Evolutionary conservation across 139 green algal genomes (phyloP), one percentile per base, ranked within the genome.

Genomic region (Coelastrella sp.): DNA sequence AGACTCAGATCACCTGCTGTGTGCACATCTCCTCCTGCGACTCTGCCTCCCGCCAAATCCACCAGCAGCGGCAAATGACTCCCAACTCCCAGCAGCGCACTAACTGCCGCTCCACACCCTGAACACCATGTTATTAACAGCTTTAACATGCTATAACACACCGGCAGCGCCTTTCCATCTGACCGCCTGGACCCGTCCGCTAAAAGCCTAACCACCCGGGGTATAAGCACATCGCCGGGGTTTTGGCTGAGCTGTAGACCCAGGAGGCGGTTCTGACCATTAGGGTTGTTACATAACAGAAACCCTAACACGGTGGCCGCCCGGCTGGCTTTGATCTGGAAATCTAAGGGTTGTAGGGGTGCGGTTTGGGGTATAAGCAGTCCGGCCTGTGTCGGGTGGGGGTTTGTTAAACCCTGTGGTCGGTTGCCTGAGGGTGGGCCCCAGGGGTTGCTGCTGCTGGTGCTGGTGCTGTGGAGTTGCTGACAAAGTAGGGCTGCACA

Each of bases 91-190:
- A 98, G 86, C 77, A 97, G 91, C 0, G 91, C 85, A 7, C 75
- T 56, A 10, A 97, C 91, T 7, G 95, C 95, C 2, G 89, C 73
- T 4, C 95, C 90, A 87, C 93, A 97, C 32, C 94, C 96, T 7
- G 87, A n/a, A 57, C 97, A 92, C 96, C 95, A 98, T 59, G 92
- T 94, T 58, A 96, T 89, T 61, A 98, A 90, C 77, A 98, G 85
- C 1, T 94, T 91, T 76, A 98, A 91, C 20, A 97, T 82, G 65
- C 94, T 77, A 58, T 83, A 84, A 92, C 92, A 79, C 91, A 89
- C 89, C 65, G 60, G 87, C 88, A 60, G 60, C n/a, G 57, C 75
- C 47, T 73, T 66, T 74, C 66, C 80, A 58, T 64, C 65, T 32
- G n/a, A 14, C 57, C 88, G 19, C 32, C 80, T 17, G 10, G 79